phyloP scores from a whole-genome alignment of 495 filamentous ascomycete species.

The Penicillium subrubescens region DNA sequence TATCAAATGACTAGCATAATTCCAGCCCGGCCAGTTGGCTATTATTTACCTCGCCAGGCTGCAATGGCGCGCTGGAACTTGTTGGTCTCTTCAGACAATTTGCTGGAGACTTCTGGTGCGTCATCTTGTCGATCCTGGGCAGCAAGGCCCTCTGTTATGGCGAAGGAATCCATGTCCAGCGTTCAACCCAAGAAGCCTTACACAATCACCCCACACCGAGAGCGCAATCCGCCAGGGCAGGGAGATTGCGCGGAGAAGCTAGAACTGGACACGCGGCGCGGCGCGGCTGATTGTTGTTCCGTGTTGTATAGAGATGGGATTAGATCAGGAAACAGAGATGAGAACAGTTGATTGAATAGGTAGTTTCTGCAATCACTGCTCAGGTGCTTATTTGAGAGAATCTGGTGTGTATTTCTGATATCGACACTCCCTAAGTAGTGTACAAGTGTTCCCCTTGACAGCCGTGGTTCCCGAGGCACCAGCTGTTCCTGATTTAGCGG shows the following conservation, averaged over 20 bases:
- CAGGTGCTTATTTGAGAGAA: not conserved
- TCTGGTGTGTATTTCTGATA: not conserved
- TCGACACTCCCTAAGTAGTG: not conserved
- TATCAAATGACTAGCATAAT: not conserved
- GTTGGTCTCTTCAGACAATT: conserved; percentile 64
- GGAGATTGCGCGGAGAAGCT: conserved; percentile 23
- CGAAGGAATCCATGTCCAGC: conserved; percentile 47
- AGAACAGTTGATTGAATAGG: not conserved
- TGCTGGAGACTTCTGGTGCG: conserved; percentile 26
- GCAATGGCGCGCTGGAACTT: conserved; percentile 96
- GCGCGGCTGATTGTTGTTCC: conserved; percentile 33
- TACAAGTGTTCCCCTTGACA: conserved; percentile 12
- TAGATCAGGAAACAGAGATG: not conserved
- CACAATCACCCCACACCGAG: conserved; percentile 34
- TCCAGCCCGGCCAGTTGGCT: not conserved
- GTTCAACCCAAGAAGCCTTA: conserved; percentile 16
- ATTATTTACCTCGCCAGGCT: conserved; percentile 82
- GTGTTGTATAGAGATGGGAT: conserved; percentile 10
- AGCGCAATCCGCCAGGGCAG: conserved; percentile 20
- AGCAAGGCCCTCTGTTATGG: conserved; percentile 45
- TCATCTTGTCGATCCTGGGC: conserved; percentile 38
- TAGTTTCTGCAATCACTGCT: not conserved
- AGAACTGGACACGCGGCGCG: conserved; percentile 35
- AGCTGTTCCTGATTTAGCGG: conserved; percentile 21
- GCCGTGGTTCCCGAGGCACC: conserved; percentile 17